Conservation (phyloP, 208 protist species). For the Leishmania braziliensis region DNA sequence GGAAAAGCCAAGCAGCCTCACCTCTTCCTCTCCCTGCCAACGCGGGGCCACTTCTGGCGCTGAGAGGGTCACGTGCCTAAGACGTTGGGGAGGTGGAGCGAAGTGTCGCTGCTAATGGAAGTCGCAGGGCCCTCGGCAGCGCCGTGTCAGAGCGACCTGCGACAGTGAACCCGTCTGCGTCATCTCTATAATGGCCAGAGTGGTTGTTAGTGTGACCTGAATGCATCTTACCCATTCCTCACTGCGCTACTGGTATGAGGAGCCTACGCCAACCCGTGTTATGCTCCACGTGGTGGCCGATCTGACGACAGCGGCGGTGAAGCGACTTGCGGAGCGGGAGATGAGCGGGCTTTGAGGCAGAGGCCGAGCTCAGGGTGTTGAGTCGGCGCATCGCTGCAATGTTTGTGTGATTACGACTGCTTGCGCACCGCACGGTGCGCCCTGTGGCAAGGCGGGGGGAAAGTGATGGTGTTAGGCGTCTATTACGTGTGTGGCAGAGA, state of each 20-base stretch:
- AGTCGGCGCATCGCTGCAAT: neutral
- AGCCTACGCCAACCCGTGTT: no score
- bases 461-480: no score
- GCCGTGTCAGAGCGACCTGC: neutral
- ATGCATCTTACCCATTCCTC: neutral
- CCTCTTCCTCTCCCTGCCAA: no score
- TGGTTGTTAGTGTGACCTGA: neutral
- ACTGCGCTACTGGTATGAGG: no score
- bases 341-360: neutral
- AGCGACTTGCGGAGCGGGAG: neutral
- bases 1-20: no score
- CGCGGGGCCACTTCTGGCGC: slow-evolving; percentile 11
- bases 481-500: neutral
- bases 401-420: neutral
- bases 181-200: neutral
- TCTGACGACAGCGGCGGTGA: neutral
- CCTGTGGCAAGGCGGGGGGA: neutral
- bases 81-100: no score
- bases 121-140: neutral
- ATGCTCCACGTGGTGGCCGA: no score
- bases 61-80: neutral
- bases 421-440: neutral
- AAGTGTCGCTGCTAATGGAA: no score
- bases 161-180: neutral
- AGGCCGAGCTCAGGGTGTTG: no score